phyloP scores from a whole-genome alignment of 2,329 filamentous ascomycete genomes.

The Aspergillus awamori region DNA sequence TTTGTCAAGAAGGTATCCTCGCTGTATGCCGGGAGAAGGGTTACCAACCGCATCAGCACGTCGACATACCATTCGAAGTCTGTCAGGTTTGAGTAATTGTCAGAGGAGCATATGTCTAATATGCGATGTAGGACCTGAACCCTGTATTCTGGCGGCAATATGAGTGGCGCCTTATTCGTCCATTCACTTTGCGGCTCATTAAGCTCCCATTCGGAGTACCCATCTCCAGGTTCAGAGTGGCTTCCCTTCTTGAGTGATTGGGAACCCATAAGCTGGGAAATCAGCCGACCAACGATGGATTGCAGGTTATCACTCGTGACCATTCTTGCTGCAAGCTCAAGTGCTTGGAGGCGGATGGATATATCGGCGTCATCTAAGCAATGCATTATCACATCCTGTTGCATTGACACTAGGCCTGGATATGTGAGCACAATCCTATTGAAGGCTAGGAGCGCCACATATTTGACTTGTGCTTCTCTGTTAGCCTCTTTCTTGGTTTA shows the following conservation, averaged over 20 bases:
- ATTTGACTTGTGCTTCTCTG: constrained; percentile 70
- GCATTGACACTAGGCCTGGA: constrained; percentile 82
- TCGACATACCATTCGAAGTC: constrained; percentile 99
- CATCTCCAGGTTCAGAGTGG: constrained; percentile 40
- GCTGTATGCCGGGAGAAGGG: constrained; percentile 52
- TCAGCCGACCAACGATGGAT: constrained; percentile 79
- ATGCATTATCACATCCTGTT: constrained; percentile 94
- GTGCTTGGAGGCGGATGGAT: constrained; percentile 87
- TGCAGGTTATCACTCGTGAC: constrained; percentile 84
- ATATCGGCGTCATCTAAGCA: constrained; percentile 96
- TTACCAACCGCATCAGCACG: constrained; percentile 80
- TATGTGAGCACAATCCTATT: constrained; percentile 92
- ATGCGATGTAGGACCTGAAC: constrained; percentile 80
- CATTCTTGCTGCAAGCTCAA: constrained; percentile 92
- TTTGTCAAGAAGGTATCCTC: constrained; percentile 27
- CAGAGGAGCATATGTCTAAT: constrained; percentile 83
- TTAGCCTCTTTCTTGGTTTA: neutral
- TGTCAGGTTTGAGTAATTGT: constrained; percentile 80
- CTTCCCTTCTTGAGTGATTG: constrained; percentile 41
- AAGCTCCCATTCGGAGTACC: constrained; percentile 8
- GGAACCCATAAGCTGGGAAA: constrained; percentile 76
- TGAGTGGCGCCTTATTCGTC: constrained; percentile 1
- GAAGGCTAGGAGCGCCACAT: constrained; percentile 91
- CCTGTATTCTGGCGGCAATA: constrained; percentile 80
- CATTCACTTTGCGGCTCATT: neutral